Conservation (phyloP, 306 rosid genomes). For the Lathyrus aphaca region DNA sequence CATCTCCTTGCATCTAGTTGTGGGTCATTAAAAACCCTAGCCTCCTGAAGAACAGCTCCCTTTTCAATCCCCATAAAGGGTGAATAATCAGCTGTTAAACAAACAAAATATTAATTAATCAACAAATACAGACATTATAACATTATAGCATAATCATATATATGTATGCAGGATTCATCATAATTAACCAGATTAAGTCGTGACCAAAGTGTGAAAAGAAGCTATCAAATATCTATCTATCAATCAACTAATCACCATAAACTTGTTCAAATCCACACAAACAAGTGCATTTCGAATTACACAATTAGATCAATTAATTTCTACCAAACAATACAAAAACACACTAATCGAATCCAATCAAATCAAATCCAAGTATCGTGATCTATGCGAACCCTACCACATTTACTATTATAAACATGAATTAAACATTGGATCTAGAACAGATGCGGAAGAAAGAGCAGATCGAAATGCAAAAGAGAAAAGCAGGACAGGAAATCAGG, state of each 20-base stretch:
- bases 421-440: constrained; percentile 59
- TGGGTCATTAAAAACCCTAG: constrained; percentile 97
- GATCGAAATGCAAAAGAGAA: constrained; percentile 41
- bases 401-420: constrained; percentile 18
- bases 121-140: not conserved
- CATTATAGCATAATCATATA: not conserved
- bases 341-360: constrained; percentile 38
- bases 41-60: constrained; percentile 98
- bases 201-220: constrained; percentile 14
- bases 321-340: constrained; percentile 10
- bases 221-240: constrained; percentile 44
- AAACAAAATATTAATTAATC: constrained; percentile 34
- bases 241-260: constrained; percentile 35
- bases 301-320: constrained; percentile 24
- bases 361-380: constrained; percentile 37
- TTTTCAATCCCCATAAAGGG: constrained; percentile 96
- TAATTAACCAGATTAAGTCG: not conserved
- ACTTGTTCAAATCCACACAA: constrained; percentile 39
- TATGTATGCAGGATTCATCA: not conserved
- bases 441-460: constrained; percentile 20
- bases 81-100: constrained; percentile 73
- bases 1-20: constrained; percentile 95
- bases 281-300: constrained; percentile 44
- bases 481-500: constrained; percentile 11
- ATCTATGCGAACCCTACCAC: constrained; percentile 35